phyloP scores from a whole-genome alignment of 106 monocot genomes.

The Posidonia australis region DNA sequence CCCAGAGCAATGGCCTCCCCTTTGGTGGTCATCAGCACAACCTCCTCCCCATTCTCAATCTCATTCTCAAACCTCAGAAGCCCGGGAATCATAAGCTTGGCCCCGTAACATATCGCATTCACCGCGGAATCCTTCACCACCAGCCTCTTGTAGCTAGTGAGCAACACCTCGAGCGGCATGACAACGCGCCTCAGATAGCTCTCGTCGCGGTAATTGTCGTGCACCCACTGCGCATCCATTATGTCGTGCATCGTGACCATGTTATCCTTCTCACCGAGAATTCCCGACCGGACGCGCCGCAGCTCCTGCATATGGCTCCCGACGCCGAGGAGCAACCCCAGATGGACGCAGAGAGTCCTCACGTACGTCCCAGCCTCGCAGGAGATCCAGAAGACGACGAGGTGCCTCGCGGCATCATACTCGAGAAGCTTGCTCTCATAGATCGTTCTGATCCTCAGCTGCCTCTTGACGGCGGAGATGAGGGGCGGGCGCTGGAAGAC shows the following conservation, averaged over 20 bases:
- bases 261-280: slow-evolving; percentile 79
- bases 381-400: slow-evolving; percentile 90
- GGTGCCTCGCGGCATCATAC: slow-evolving; percentile 48
- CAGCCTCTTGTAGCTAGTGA: slow-evolving; percentile 85
- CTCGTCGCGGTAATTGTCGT: slow-evolving; percentile 69
- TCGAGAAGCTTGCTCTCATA: slow-evolving; percentile 93
- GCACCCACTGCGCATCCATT: slow-evolving; percentile 75
- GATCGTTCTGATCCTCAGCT: slow-evolving; percentile 74
- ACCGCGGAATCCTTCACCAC: slow-evolving; percentile 94
- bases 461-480: slow-evolving; percentile 86
- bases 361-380: slow-evolving; percentile 94
- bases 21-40: slow-evolving; percentile 89
- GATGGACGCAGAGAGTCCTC: slow-evolving; percentile 73
- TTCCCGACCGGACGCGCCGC: slow-evolving; percentile 76
- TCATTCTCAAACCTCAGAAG: slow-evolving; percentile 82
- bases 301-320: slow-evolving; percentile 96
- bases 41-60: slow-evolving; percentile 84
- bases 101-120: slow-evolving; percentile 91
- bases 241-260: slow-evolving; percentile 98
- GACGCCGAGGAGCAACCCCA: slow-evolving; percentile 70
- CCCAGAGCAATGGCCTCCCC: slow-evolving; percentile 87
- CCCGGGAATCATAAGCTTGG: slow-evolving; percentile 88
- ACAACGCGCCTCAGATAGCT: slow-evolving; percentile 61
- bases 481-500: slow-evolving; percentile 90
- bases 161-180: slow-evolving; percentile 78